Conservation (phyloP, 768 basidiomycete species). For the Lentinula edodes region DNA sequence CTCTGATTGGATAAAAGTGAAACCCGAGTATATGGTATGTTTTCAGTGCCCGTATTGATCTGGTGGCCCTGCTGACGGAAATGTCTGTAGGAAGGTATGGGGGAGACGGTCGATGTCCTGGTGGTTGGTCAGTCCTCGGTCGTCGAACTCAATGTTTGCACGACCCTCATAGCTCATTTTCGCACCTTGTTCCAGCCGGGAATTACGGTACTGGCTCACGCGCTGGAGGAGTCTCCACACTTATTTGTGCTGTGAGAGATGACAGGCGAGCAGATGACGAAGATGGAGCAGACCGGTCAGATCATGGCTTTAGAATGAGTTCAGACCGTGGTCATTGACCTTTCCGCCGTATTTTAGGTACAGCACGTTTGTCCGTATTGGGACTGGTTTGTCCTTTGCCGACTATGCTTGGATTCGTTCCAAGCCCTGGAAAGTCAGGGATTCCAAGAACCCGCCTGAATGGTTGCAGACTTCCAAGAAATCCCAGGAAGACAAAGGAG, state of each 20-base stretch:
- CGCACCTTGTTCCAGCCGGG: conserved; percentile 44
- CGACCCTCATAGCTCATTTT: neutral
- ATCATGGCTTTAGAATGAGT: conserved; percentile 11
- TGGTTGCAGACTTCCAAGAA: conserved; percentile 62
- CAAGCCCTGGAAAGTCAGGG: conserved; percentile 81
- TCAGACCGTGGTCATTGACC: neutral
- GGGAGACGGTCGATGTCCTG: conserved; percentile 87
- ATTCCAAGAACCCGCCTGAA: conserved; percentile 64
- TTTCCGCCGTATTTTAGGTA: conserved; percentile 45
- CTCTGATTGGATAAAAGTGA: conserved; percentile 93
- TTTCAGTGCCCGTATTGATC: neutral
- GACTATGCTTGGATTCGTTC: conserved; percentile 83
- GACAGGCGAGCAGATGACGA: conserved; percentile 52
- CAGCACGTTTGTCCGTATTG: conserved; percentile 83
- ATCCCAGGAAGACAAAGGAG: conserved; percentile 75
- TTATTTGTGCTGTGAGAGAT: conserved; percentile 86
- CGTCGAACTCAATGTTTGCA: neutral
- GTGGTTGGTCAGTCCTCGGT: conserved; percentile 63
- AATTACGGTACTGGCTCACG: conserved; percentile 86
- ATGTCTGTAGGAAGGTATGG: conserved; percentile 69
- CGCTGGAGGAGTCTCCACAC: conserved; percentile 82
- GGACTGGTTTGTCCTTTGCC: conserved; percentile 78
- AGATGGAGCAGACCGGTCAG: conserved; percentile 54
- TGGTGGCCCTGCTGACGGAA: neutral
- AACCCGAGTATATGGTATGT: conserved; percentile 81